A percentile compares a stretch with the other conserved stretches of the same genome.
phyloP scores from a whole-genome alignment of 768 basidiomycete species.

The Leccinum fibrillosum region DNA sequence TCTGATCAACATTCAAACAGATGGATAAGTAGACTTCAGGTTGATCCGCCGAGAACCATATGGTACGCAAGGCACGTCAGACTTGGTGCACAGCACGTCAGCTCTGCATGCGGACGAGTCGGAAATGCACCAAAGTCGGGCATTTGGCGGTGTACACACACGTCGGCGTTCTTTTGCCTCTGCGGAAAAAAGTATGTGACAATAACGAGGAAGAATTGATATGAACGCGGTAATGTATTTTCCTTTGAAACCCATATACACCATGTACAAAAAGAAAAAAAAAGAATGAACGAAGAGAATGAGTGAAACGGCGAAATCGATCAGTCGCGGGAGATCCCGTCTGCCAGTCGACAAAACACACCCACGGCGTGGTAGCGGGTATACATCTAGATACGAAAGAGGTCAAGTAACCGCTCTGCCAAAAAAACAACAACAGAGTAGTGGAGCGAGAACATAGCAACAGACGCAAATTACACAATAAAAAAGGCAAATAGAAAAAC shows the following conservation, averaged over 20 bases:
- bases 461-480: constrained; percentile 27
- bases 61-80: not conserved
- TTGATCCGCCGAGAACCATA: not conserved
- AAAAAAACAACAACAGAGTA: not conserved
- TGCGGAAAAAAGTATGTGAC: not conserved
- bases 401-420: not conserved
- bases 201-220: not conserved
- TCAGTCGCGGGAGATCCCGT: not conserved
- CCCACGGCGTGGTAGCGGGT: not conserved
- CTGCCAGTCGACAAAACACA: not conserved
- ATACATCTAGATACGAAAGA: constrained; percentile 10
- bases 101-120: not conserved
- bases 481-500: constrained; percentile 14
- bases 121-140: not conserved
- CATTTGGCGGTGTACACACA: not conserved
- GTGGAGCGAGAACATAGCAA: constrained; percentile 1
- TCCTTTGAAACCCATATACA: not conserved
- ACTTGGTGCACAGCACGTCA: not conserved
- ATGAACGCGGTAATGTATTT: not conserved
- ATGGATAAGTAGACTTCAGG: not conserved
- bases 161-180: not conserved
- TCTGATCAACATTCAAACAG: too few relatives aligned
- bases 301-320: not conserved
- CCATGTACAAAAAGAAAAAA: not conserved
- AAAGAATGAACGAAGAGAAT: not conserved